phyloP scores from a whole-genome alignment of 2,329 filamentous ascomycete species.

The Pyricularia sp. region DNA sequence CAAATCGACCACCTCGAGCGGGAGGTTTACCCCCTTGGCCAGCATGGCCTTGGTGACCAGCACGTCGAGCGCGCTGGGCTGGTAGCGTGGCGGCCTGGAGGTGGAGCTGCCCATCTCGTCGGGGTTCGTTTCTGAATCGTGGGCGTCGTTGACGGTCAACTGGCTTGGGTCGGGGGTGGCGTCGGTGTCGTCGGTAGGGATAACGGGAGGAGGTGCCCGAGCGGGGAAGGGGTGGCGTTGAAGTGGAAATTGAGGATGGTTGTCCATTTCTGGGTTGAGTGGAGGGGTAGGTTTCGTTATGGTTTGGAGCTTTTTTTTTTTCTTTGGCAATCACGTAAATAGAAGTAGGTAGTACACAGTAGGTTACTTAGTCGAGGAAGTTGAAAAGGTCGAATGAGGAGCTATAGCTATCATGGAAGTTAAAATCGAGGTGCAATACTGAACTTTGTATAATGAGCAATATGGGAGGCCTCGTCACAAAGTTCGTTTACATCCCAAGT shows the following conservation, averaged over 20 bases:
- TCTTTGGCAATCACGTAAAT: too few species aligned
- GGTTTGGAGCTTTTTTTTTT: too few species aligned
- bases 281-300: not conserved
- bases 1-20: slow-evolving; percentile 39
- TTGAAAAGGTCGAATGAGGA: not conserved
- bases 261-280: not conserved
- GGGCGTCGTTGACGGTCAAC: not conserved
- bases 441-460: not conserved
- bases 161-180: not conserved
- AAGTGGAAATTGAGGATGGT: not conserved
- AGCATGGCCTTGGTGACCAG: slow-evolving; percentile 34
- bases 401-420: not conserved
- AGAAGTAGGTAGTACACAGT: too few species aligned
- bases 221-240: slow-evolving; percentile 1
- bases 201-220: not conserved
- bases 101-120: not conserved
- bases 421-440: not conserved
- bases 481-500: not conserved
- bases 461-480: not conserved
- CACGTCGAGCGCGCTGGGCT: slow-evolving; percentile 35
- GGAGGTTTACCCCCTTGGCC: slow-evolving; percentile 28
- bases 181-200: not conserved
- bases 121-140: not conserved
- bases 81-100: slow-evolving; percentile 1
- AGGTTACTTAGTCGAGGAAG: too few species aligned